Evolutionary conservation across 2,329 filamentous ascomycete species (phyloP), one percentile per base, ranked within the genome.

Genomic region (Fusarium poae): DNA sequence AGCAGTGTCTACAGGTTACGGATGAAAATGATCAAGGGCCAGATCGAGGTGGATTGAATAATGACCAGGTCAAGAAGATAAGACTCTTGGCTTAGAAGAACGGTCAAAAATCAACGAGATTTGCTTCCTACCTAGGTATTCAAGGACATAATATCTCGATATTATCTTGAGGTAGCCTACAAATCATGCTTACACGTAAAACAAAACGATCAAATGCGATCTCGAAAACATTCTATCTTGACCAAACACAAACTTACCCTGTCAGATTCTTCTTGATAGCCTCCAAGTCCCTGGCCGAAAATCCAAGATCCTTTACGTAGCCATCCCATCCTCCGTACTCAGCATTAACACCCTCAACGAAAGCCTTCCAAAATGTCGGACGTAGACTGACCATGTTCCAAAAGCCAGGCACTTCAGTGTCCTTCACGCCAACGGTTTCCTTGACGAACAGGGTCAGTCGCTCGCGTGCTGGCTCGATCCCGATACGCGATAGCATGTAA

Each of bases 401-500:
- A 70, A 88, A 85, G 3, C 85, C 85, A 1, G 84, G 83, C 32
- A 79, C 77, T 4, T 82, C 78, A 1, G 77, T 68, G 51, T 77
- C 76, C 27, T 73, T 70, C 20, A 78, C 75, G 10, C 79, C 78
- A 1, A 81, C 70, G 25, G 79, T 81, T 30, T 74, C 69, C 62
- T 80, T 71, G 15, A 83, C 80, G 55, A 82, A 83, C 6, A 75
- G 71, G 15, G 85, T 64, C 7, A 88, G 81, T 67, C 80, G 78
- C 60, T 83, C 80, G 21, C 85, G 83, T 9, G 82, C 83, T 27
- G 82, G 81, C 75, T 88, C 86, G 0, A 79, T 81, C 30, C 85
- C 85, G 63, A 88, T 80, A 29, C 86, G 81, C 12, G 85, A 86
- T 29, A 88, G 78, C 75, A 86, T 78, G 76, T 84, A 88, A 76